A percentile compares a stretch with the other conserved stretches of the same genome.
Conservation (phyloP, 2,329 filamentous ascomycete species). For the Penicillium glabrum region DNA sequence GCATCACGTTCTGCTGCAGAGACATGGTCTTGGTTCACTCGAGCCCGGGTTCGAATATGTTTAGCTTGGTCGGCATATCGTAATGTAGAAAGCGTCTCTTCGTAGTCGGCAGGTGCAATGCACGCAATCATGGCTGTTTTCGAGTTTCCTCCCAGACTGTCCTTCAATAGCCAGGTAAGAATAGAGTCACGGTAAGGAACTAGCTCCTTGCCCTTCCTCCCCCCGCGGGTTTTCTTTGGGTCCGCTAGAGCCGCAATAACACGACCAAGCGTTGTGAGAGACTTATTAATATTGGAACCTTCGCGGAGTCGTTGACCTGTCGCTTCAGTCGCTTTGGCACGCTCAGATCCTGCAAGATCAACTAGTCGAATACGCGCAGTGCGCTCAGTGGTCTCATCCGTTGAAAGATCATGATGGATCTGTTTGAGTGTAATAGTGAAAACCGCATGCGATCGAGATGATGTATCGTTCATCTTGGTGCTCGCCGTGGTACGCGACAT, state of each 20-base stretch:
- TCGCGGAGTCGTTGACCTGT: slow-evolving; percentile 88
- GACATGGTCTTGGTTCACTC: slow-evolving; percentile 94
- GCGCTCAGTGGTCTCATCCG: slow-evolving; percentile 96
- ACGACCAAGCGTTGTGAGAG: slow-evolving; percentile 87
- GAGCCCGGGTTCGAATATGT: slow-evolving; percentile 88
- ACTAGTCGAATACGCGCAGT: slow-evolving; percentile 92
- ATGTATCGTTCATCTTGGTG: slow-evolving; percentile 99
- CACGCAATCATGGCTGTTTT: slow-evolving; percentile 99
- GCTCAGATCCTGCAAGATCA: slow-evolving; percentile 90
- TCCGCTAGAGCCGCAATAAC: slow-evolving; percentile 90
- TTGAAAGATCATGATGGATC: slow-evolving; percentile 94
- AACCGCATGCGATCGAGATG: slow-evolving; percentile 91
- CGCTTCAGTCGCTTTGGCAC: slow-evolving; percentile 92
- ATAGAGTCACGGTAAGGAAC: slow-evolving; percentile 93
- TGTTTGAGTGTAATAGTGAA: slow-evolving; percentile 98
- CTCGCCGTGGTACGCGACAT: slow-evolving; percentile 82
- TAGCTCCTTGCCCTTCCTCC: slow-evolving; percentile 66
- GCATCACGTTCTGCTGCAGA: slow-evolving; percentile 91
- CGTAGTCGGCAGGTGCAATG: slow-evolving; percentile 92
- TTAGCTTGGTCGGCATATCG: slow-evolving; percentile 98
- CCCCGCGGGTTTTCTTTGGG: slow-evolving; percentile 61
- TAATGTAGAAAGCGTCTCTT: slow-evolving; percentile 92
- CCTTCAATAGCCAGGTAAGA: slow-evolving; percentile 84
- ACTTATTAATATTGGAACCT: slow-evolving; percentile 99
- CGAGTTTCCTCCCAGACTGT: slow-evolving; percentile 91